These are phyloP conservation scores for Aspergillus homomorphus DNA, from an alignment of 495 filamentous ascomycete species.

Conservation along the genomic window DNA sequence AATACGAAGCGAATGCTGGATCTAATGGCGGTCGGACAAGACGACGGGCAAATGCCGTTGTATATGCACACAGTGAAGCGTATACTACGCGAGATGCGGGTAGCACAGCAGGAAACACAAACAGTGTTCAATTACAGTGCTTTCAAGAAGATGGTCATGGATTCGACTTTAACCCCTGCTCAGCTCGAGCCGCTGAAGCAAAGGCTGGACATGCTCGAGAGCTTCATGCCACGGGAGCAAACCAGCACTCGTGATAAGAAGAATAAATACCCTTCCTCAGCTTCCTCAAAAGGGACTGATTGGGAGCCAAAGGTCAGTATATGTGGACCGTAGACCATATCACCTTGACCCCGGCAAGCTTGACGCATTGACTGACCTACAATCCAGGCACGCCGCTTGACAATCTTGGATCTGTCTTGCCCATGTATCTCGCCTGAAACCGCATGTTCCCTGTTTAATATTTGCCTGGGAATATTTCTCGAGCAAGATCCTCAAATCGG, in stretches of 20 bases:
- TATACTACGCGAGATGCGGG: slow-evolving; percentile 59
- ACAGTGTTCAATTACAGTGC: slow-evolving; percentile 50
- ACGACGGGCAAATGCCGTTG: slow-evolving; percentile 48
- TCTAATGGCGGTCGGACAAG: slow-evolving; percentile 61
- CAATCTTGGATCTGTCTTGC: slow-evolving; percentile 73
- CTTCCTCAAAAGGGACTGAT: background rate
- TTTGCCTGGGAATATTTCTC: slow-evolving; percentile 60
- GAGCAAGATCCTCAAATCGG: slow-evolving; percentile 43
- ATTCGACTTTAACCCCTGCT: slow-evolving; percentile 34
- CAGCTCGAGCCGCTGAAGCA: slow-evolving; percentile 53
- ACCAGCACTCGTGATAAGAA: background rate
- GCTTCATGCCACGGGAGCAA: slow-evolving; percentile 48
- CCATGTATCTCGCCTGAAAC: slow-evolving; percentile 64
- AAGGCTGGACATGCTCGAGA: slow-evolving; percentile 55
- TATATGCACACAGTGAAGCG: slow-evolving; percentile 59
- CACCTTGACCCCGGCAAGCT: too few species aligned
- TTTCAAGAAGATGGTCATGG: slow-evolving; percentile 43
- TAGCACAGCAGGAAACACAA: slow-evolving; percentile 37
- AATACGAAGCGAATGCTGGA: slow-evolving; percentile 63
- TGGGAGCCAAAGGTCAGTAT: slow-evolving; percentile 15
- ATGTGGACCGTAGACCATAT: too few species aligned
- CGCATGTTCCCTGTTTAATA: slow-evolving; percentile 68
- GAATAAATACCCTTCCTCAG: too few species aligned
- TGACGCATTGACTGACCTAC: too few species aligned
- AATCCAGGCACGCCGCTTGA: slow-evolving; percentile 59